Evolutionary conservation across 2,329 filamentous ascomycete species (phyloP).

Genomic region (Zymoseptoria tritici): DNA sequence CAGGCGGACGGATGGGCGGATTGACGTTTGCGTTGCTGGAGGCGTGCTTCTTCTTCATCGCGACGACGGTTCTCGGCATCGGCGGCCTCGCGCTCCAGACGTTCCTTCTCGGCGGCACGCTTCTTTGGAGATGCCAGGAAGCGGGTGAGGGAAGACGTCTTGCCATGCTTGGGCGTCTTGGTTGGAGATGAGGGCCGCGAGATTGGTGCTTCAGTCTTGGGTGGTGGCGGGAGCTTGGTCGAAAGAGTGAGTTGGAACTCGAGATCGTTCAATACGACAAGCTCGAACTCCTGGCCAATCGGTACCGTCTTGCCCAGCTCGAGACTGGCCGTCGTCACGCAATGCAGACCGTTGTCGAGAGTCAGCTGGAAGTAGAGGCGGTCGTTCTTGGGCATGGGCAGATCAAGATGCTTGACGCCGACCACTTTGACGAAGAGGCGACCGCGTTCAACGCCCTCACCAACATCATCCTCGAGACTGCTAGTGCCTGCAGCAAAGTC

Average conservation of each 20-base stretch:
- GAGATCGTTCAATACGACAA: constrained; percentile 94
- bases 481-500: constrained; percentile 50
- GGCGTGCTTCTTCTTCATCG: constrained; percentile 32
- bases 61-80: constrained; percentile 47
- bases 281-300: constrained; percentile 95
- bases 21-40: constrained; percentile 43
- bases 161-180: constrained; percentile 58
- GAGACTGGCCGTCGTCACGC: constrained; percentile 91
- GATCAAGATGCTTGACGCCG: constrained; percentile 88
- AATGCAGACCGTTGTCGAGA: constrained; percentile 95
- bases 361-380: constrained; percentile 92
- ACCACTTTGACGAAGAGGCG: constrained; percentile 97
- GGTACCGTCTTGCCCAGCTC: constrained; percentile 87
- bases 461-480: constrained; percentile 46
- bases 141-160: constrained; percentile 82
- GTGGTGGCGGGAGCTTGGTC: constrained; percentile 67
- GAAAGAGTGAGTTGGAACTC: constrained; percentile 97
- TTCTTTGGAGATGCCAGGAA: constrained; percentile 95
- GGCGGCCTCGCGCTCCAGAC: constrained; percentile 74
- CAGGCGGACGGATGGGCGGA: constrained; percentile 65
- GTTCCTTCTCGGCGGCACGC: constrained; percentile 77
- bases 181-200: constrained; percentile 48
- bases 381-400: constrained; percentile 84
- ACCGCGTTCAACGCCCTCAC: constrained; percentile 78
- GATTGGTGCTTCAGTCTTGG: constrained; percentile 32